Base-by-base conservation (phyloP, 331 rosid species). In the Stylosanthes scabra region DNA sequence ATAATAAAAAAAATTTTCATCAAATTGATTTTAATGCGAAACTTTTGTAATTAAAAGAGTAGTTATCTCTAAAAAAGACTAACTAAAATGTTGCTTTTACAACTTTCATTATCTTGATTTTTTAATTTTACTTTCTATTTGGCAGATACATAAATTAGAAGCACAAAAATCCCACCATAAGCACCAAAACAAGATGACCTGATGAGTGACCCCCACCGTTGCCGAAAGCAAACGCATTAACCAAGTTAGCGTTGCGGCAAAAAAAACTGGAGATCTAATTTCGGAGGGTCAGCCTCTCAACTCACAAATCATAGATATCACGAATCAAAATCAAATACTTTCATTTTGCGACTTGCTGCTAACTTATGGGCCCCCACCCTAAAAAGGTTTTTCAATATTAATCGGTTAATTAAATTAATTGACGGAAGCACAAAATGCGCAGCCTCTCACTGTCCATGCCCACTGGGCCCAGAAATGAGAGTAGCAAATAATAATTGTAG, bases 151-250 rank as follows among this genome's bases (percentile, higher is more conserved):
- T 20, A 20, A 20, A 20, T 20, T 20, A 20, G 25, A 20, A 20
- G 25, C 25, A 20, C 25, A 20, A 29, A 81, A 59, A 55, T 25
- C 50, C 8, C 15, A 73, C 8, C 42, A 4, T 8, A 20, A 6
- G 50, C 8, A 10, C 37, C 4, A 12, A 61, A 8, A 0, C 29
- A 55, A 45, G 57, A 76, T 66, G 72, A 72, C 44, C 3, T 5
- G 37, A 31, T 31, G 37, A 31, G 37, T 31, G 1, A 20, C 25
- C 25, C 25, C 25, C 62, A 60, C 5, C 40, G 63, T 9, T 37
- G 82, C 82, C 82, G 82, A 82, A 82, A 77, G 79, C 79, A 54
- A 66, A 54, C 59, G 46, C 14, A 66, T 16, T 1, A 5, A 5
- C 1, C n/a, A 6, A 3, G 63, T 61, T 64, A 51, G 27, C 64